Evolutionary conservation across 1,284 basidiomycete genomes (phyloP), one percentile per base, ranked within the genome.

Genomic region (Apiotrichum brassicae): DNA sequence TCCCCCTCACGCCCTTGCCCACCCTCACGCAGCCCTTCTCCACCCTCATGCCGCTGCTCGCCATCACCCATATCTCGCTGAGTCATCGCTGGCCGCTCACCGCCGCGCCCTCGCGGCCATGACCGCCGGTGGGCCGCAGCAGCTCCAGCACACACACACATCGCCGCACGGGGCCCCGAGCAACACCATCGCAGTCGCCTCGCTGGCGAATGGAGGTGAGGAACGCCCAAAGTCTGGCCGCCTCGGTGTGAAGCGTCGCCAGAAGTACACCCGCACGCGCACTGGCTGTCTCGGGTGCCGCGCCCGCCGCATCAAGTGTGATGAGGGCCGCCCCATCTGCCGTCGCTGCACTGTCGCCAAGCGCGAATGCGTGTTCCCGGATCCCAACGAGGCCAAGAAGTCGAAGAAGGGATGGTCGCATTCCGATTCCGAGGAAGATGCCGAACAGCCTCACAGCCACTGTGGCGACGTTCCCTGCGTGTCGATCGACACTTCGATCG

Each of bases 271-370:
- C 12, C 50, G 70, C 18, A 68, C 70, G 3, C 57, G 67, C 36
- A 70, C 68, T 2, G 70, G 70, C 0, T 72, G 70, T 53, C 55
- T 71, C 20, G 64, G 61, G 28, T 72, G 70, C 57, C 54, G 70
- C 12, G 49, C 62, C 0, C 60, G 70, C 38, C 51, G 70, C 32
- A 70, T 72, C 53, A 72, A 72, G 52, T 72, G 70, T 43, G 70
- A 70, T 51, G 70, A 71, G 42, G 64, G 57, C 4, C 55, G 63
- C 32, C 70, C 70, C 13, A 44, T 64, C 5, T 72, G 70, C 48
- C 60, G 65, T 34, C 56, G 65, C 28, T 72, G 70, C 50, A 48
- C 60, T 19, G 66, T 68, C 7, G 66, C 68, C 7, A 70, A 68
- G 57, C 65, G 64, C 41, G 56, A 58, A 34, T 52, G 50, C 14